Evolutionary conservation across 345 rosid species (phyloP), one percentile per base, ranked within the genome.

Genomic region (Corymbia maculata): DNA sequence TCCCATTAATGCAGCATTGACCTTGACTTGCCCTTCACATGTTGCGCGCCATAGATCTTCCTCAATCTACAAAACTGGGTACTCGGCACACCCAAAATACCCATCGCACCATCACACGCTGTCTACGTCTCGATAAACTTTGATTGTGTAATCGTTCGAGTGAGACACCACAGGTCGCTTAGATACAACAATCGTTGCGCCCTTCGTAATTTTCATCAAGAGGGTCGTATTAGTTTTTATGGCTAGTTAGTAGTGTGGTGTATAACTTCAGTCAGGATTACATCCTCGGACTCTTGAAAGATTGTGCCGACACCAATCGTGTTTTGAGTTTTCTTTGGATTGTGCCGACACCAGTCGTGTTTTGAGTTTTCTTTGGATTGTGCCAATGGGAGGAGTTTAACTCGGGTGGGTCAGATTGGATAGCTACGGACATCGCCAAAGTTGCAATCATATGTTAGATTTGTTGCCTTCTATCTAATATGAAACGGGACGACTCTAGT

Each of bases 101-200:
- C 82, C 4, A 36, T 11, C 13, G 12, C 79, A 32, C 19, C 13
- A 17, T 68, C 28, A 9, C 22, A 36, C 4, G 4, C 42, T 36
- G 42, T 36, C 42, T 3, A 8, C 21, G 13, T 36, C 47, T 36
- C 13, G 4, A 70, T 70, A 5, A 17, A 16, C 13, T 4, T 36
- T 5, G 26, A 70, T 9, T 26, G 26, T 9, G 4, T 7, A 17
- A 70, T 70, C 26, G 19, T 70, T 19, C 47, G 2, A 36, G 14
- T 9, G 1, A 70, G 8, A 21, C 4, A 0, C 2, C 4, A 11
- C 22, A 70, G 2, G 7, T 70, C 47, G 5, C 26, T 36, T 9
- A 7, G 13, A 9, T 19, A n/a, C 70, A 13, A 64, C 1, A 3
- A 28, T 28, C 70, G 12, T 64, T 64, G 3, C 9, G 8, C 8